These are phyloP conservation scores for Emergomyces orientalis DNA, from an alignment of 2,329 filamentous ascomycete genomes.

Conservation along the genomic window DNA sequence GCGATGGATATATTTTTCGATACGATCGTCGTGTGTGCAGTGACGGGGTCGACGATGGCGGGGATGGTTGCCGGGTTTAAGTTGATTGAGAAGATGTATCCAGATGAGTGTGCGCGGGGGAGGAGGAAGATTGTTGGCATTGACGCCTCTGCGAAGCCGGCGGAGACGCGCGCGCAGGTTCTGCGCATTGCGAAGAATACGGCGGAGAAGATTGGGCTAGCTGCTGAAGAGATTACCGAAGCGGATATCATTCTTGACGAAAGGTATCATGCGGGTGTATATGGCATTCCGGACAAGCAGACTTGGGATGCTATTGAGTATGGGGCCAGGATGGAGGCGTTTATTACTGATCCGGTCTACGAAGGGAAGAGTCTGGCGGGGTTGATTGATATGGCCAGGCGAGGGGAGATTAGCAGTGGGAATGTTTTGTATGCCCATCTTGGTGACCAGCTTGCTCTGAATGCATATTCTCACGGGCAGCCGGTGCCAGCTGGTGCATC, in stretches of 20 bases:
- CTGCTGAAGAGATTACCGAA: constrained; percentile 50
- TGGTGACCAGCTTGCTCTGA: constrained; percentile 60
- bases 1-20: constrained; percentile 57
- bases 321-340: constrained; percentile 57
- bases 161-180: constrained; percentile 56
- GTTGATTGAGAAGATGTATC: constrained; percentile 45
- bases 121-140: constrained; percentile 55
- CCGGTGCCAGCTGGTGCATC: not conserved
- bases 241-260: constrained; percentile 55
- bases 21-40: constrained; percentile 58
- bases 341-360: constrained; percentile 68
- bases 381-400: constrained; percentile 58
- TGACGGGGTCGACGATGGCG: constrained; percentile 61
- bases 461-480: constrained; percentile 48
- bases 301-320: constrained; percentile 62
- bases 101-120: constrained; percentile 17
- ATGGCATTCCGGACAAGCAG: constrained; percentile 56
- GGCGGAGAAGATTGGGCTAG: constrained; percentile 53
- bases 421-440: constrained; percentile 64
- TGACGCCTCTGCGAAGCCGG: constrained; percentile 52
- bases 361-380: constrained; percentile 67
- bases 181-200: constrained; percentile 58
- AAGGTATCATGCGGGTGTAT: constrained; percentile 57
- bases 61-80: constrained; percentile 68
- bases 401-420: constrained; percentile 52